Evolutionary conservation across 495 filamentous ascomycete genomes (phyloP), one percentile per base, ranked within the genome.

Genomic region (Tetracladium setigerum): DNA sequence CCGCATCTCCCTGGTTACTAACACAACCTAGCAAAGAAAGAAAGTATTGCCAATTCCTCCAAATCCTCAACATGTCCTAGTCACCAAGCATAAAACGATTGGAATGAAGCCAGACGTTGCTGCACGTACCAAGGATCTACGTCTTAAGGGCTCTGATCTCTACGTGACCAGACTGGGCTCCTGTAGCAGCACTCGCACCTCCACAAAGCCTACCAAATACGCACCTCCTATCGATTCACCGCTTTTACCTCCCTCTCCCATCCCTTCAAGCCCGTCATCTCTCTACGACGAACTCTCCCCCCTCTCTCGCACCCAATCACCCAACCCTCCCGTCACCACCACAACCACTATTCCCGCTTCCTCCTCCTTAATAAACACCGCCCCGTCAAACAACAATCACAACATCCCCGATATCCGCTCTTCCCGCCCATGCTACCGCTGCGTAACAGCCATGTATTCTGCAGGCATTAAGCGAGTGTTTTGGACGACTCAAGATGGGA

Each of bases 391-490:
- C n/a, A n/a, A n/a, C n/a, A n/a, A n/a, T n/a, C n/a, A 3, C 12
- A 39, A 18, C 8, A 38, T 18, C n/a, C 44, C 61, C 6, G 49
- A 56, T 11, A 52, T 58, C 14, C 39, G 59, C 31, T 54, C 62
- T 10, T 76, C 72, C 13, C 58, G 65, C 9, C 73, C 71, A 0
- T 76, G 73, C 57, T 76, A 77, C 46, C 63, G 71, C 9, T 77
- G 72, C 45, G 66, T 75, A 22, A 59, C 49, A 1, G 69, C 72
- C 46, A 75, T 76, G 69, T 61, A 70, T 40, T 64, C 63, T 6
- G 73, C 67, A 1, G 73, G 72, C 15, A 72, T 77, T 62, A 75
- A 72, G 60, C 65, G 70, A 16, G 70, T 73, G 9, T 75, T 75
- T 47, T 76, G 72, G 73, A 75, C 71, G 9, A 73, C 66, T 33